Conservation (phyloP, 306 rosid genomes). For the Cucurbita argyrosperma region DNA sequence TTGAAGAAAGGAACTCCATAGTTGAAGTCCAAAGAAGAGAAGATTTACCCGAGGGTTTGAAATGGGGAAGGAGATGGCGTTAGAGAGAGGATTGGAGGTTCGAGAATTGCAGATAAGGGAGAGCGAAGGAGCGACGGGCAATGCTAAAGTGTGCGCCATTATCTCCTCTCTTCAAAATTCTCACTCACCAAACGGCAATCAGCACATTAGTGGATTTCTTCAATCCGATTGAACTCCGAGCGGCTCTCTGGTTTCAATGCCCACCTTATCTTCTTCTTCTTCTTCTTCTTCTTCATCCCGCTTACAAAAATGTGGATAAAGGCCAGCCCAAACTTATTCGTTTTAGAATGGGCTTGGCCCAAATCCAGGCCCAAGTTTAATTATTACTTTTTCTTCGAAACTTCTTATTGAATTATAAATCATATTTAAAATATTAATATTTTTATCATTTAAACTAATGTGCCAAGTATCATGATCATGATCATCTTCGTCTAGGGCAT, state of each 20-base stretch:
- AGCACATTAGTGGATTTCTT: not conserved
- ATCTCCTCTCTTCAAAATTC: not conserved
- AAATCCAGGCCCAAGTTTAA: not conserved
- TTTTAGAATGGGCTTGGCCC: not conserved
- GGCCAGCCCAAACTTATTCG: not conserved
- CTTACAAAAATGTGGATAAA: not conserved
- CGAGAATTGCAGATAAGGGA: conserved; percentile 36
- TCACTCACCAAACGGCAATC: not conserved
- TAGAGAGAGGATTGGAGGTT: conserved; percentile 20
- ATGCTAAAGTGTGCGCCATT: conserved; percentile 68
- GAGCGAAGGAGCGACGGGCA: conserved; percentile 63
- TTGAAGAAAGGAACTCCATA: not conserved
- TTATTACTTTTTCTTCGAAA: no score
- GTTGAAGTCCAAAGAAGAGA: not conserved
- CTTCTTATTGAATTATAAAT: no score
- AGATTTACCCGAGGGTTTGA: conserved; percentile 29
- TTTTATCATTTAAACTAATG: no score
- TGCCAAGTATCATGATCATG: no score
- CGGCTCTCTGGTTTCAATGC: not conserved
- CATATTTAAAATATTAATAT: no score
- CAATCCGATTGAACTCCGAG: not conserved
- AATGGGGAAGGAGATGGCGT: conserved; percentile 28
- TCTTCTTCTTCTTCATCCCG: not conserved
- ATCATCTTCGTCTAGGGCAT: no score
- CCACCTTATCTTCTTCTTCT: not conserved